phyloP scores from a whole-genome alignment of 2,329 filamentous ascomycete genomes.

The Fusarium sp. region DNA sequence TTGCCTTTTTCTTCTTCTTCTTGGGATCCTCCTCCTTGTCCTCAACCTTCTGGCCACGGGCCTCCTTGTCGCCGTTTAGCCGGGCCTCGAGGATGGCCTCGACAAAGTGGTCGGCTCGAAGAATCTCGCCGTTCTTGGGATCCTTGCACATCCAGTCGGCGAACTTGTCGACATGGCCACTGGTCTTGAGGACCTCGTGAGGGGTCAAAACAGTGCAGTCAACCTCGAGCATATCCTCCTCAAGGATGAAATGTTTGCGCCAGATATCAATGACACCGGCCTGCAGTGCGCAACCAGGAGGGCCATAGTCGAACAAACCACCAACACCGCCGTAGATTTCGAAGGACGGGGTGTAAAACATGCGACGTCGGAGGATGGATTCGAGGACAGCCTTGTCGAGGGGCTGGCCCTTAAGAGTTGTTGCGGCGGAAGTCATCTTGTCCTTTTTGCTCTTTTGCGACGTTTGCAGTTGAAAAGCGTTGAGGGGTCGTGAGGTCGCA shows the following conservation, averaged over 20 bases:
- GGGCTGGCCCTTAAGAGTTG: conserved; percentile 88
- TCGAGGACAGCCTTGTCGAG: conserved; percentile 86
- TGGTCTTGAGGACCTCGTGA: conserved; percentile 92
- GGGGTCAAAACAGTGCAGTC: conserved; percentile 96
- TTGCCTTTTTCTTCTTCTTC: conserved; percentile 92
- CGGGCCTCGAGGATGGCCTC: conserved; percentile 91
- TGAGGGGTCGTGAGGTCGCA: conserved; percentile 43
- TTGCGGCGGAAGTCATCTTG: conserved; percentile 63
- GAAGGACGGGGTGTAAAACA: conserved; percentile 96
- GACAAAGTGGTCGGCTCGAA: conserved; percentile 95
- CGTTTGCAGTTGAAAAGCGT: conserved; percentile 43
- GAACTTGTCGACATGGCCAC: conserved; percentile 97
- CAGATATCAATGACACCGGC: conserved; percentile 88
- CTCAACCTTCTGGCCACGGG: conserved; percentile 82
- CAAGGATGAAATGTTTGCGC: conserved; percentile 91
- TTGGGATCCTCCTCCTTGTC: conserved; percentile 76
- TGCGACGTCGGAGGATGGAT: conserved; percentile 83
- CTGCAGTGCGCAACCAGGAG: conserved; percentile 85
- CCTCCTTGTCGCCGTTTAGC: conserved; percentile 90
- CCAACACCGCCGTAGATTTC: conserved; percentile 93
- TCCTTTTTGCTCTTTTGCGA: conserved; percentile 38
- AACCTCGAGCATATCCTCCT: conserved; percentile 95
- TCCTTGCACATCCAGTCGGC: conserved; percentile 99
- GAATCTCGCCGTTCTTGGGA: conserved; percentile 95
- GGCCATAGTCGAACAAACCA: conserved; percentile 93